Conservation (phyloP, 176 grass and related monocot genomes). For the Guadua angustifolia region DNA sequence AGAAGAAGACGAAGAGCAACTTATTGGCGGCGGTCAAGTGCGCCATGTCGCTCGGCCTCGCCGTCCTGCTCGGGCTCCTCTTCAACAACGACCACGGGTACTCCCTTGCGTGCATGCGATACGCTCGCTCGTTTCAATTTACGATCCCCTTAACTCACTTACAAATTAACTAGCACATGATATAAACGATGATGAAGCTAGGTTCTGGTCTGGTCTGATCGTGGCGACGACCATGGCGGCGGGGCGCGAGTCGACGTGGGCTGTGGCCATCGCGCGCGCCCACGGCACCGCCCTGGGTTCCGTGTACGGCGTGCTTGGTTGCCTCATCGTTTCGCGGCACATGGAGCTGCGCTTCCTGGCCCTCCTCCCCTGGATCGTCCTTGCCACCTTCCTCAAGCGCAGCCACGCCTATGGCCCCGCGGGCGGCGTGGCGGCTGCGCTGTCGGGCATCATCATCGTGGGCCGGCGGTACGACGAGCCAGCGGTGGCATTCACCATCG, state of each 20-base stretch:
- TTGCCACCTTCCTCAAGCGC: conserved; percentile 62
- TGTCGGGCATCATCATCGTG: conserved; percentile 70
- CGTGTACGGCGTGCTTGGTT: conserved; percentile 64
- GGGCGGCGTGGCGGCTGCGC: conserved; percentile 49
- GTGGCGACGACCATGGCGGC: conserved; percentile 76
- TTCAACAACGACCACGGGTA: conserved; percentile 67
- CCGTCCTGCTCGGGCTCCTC: conserved; percentile 70
- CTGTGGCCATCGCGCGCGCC: conserved; percentile 51
- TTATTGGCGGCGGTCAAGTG: conserved; percentile 61
- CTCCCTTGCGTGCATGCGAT: too few relatives aligned
- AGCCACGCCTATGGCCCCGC: conserved; percentile 66
- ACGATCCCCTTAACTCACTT: too few relatives aligned
- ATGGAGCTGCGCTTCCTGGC: conserved; percentile 86
- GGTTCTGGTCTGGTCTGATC: conserved; percentile 77
- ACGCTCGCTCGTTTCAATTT: too few relatives aligned
- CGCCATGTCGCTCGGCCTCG: conserved; percentile 62
- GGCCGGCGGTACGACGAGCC: conserved; percentile 70
- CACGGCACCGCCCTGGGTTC: conserved; percentile 75
- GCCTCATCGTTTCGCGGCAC: conserved; percentile 43
- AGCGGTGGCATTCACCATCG: conserved; percentile 58
- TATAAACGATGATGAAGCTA: too few relatives aligned
- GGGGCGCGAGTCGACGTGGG: conserved; percentile 67
- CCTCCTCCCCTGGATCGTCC: conserved; percentile 71
- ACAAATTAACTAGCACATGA: too few relatives aligned
- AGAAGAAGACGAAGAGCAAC: neutral